Evolutionary conservation across 768 basidiomycete species (phyloP).

Genomic region (Exidia glandulosa): DNA sequence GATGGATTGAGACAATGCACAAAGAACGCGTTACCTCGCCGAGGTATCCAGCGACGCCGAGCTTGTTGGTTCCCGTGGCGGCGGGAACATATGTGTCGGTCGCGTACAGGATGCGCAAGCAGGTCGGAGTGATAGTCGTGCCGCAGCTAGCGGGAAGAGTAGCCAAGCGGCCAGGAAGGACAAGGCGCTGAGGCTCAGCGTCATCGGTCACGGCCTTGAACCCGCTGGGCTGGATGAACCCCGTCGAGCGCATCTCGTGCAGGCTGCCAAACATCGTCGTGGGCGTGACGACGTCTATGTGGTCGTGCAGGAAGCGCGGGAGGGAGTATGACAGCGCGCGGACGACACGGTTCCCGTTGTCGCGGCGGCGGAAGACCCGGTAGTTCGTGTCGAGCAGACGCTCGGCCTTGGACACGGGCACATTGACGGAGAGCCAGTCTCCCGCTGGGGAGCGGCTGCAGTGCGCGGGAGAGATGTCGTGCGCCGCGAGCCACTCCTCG

Average conservation of each 20-base stretch:
- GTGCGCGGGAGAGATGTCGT: conserved; percentile 14
- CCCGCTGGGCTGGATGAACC: conserved; percentile 42
- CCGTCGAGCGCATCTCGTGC: conserved; percentile 40
- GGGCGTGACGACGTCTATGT: conserved; percentile 50
- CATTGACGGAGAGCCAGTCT: conserved; percentile 44
- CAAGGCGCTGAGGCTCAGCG: conserved; percentile 17
- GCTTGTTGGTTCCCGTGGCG: neutral
- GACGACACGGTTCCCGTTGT: conserved; percentile 38
- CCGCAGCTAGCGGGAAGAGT: conserved; percentile 34
- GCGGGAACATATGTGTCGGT: conserved; percentile 33
- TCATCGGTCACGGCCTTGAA: conserved; percentile 29
- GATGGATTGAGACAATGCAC: neutral
- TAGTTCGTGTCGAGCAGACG: conserved; percentile 47
- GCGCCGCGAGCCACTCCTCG: conserved; percentile 13
- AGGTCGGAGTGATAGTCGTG: conserved; percentile 35
- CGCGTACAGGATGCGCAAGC: conserved; percentile 47
- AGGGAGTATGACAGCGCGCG: conserved; percentile 52
- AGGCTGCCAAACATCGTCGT: conserved; percentile 43
- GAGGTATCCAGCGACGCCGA: conserved; percentile 5
- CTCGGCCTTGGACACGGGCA: conserved; percentile 47
- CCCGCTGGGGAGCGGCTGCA: conserved; percentile 41
- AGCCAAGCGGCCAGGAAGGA: conserved; percentile 12
- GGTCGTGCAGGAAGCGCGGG: conserved; percentile 37
- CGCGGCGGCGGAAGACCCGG: conserved; percentile 40
- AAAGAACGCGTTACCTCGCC: neutral